These are phyloP conservation scores for Phoma sp. DNA, from an alignment of 2,329 filamentous ascomycete genomes.

Conservation along the genomic window DNA sequence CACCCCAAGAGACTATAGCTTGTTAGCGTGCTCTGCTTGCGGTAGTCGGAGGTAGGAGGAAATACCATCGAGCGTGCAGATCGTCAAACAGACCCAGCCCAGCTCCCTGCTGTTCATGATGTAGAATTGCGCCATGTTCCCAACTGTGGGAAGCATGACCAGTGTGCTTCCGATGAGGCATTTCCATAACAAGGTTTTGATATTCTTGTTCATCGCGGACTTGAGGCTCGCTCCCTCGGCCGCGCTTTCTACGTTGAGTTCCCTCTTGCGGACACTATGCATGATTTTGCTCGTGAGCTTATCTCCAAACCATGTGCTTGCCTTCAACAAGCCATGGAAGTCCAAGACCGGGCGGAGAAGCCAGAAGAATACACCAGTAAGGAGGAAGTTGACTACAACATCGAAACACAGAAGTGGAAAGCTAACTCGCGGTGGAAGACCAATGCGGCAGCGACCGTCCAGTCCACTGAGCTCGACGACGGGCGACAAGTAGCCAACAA, in stretches of 20 bases:
- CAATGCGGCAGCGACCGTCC: conserved; percentile 48
- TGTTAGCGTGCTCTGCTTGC: not conserved
- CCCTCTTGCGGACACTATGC: conserved; percentile 1
- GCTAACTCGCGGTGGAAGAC: conserved; percentile 42
- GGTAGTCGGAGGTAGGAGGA: not conserved
- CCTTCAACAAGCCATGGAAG: conserved; percentile 18
- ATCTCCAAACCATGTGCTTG: conserved; percentile 3
- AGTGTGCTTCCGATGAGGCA: conserved; percentile 39
- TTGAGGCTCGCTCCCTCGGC: not conserved
- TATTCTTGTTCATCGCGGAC: conserved; percentile 19
- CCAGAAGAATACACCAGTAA: conserved; percentile 47
- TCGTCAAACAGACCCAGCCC: conserved; percentile 50
- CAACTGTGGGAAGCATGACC: conserved; percentile 47
- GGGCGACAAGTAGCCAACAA: conserved; percentile 39
- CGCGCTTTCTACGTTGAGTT: not conserved
- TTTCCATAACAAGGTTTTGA: conserved; percentile 35
- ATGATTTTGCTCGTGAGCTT: conserved; percentile 1
- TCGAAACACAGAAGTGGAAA: conserved; percentile 48
- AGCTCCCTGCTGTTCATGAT: conserved; percentile 42
- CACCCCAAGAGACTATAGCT: conserved; percentile 35
- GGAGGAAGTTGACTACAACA: conserved; percentile 43
- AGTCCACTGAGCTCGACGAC: conserved; percentile 36
- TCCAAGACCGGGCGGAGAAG: conserved; percentile 39
- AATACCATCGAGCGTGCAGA: conserved; percentile 51
- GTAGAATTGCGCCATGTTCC: conserved; percentile 45